Percentiles rank a stretch among this genome's conserved stretches.
Evolutionary conservation across 2,329 filamentous ascomycete genomes (phyloP).

Genomic region (Fonsecaea pugnacius): DNA sequence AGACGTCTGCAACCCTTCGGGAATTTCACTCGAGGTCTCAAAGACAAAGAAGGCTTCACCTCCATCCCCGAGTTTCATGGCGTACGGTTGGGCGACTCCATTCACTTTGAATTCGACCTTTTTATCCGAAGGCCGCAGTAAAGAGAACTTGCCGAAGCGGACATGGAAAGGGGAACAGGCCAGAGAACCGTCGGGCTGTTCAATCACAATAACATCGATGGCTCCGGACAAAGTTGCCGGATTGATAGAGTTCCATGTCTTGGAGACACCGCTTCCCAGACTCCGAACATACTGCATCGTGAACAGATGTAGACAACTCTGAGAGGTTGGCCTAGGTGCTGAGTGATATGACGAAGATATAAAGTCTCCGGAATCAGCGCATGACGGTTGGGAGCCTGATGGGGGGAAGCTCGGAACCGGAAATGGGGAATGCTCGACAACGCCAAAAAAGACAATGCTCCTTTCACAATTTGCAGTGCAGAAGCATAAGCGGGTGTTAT

Average conservation of each 20-base stretch:
- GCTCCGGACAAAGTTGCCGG: constrained; percentile 95
- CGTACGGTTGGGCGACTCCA: constrained; percentile 84
- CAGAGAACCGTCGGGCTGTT: constrained; percentile 84
- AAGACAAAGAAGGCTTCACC: constrained; percentile 99
- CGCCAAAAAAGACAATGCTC: constrained; percentile 8
- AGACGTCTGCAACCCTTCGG: constrained; percentile 91
- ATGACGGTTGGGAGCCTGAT: constrained; percentile 24
- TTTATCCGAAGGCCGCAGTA: constrained; percentile 93
- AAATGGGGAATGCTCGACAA: constrained; percentile 1
- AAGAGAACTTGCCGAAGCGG: constrained; percentile 96
- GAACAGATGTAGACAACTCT: constrained; percentile 15
- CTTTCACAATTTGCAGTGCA: neutral
- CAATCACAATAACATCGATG: constrained; percentile 98
- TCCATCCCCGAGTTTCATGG: constrained; percentile 97
- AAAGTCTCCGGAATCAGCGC: constrained; percentile 12
- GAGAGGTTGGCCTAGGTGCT: neutral
- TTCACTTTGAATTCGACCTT: constrained; percentile 99
- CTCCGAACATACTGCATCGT: constrained; percentile 97
- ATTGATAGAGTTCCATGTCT: constrained; percentile 99
- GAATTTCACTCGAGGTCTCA: constrained; percentile 88
- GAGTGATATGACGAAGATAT: constrained; percentile 9
- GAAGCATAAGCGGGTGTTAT: constrained; percentile 1
- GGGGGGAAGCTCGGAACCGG: constrained; percentile 1
- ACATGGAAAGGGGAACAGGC: constrained; percentile 98
- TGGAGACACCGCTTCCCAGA: constrained; percentile 92